These are phyloP conservation scores for Pseudomonodictys pantanalensis DNA, from an alignment of 495 filamentous ascomycete genomes.

Conservation along the genomic window DNA sequence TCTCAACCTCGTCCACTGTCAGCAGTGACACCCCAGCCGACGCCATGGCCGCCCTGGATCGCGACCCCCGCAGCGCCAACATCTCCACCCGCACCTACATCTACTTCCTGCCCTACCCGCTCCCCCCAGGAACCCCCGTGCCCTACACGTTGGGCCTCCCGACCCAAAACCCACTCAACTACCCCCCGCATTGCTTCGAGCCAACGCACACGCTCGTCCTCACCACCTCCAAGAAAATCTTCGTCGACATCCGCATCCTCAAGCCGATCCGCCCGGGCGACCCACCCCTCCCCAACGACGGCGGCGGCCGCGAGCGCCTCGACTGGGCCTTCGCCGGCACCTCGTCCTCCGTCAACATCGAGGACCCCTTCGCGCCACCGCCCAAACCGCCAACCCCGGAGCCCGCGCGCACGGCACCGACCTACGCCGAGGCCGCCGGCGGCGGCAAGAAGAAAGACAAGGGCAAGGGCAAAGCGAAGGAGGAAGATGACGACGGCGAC, in stretches of 20 bases:
- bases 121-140: conserved; percentile 13
- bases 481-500: background rate
- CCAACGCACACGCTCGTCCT: conserved; percentile 32
- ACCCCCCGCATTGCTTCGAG: conserved; percentile 2
- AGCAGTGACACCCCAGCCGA: no score
- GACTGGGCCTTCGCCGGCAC: conserved; percentile 31
- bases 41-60: no score
- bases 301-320: background rate
- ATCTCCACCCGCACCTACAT: conserved; percentile 30
- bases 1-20: no score
- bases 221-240: conserved; percentile 7
- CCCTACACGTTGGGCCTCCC: conserved; percentile 17
- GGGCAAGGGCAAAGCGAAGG: background rate
- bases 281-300: background rate
- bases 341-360: background rate
- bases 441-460: background rate
- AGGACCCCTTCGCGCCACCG: background rate
- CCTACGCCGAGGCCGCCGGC: background rate
- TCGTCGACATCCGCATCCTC: conserved; percentile 29
- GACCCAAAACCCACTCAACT: conserved; percentile 9
- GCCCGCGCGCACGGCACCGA: no score
- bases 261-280: conserved; percentile 1
- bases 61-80: conserved; percentile 5
- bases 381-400: background rate
- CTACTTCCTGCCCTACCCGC: conserved; percentile 21